A percentile compares a stretch with the other conserved stretches of the same genome.
phyloP scores from a whole-genome alignment of 768 basidiomycete genomes.

The Imleria badia region DNA sequence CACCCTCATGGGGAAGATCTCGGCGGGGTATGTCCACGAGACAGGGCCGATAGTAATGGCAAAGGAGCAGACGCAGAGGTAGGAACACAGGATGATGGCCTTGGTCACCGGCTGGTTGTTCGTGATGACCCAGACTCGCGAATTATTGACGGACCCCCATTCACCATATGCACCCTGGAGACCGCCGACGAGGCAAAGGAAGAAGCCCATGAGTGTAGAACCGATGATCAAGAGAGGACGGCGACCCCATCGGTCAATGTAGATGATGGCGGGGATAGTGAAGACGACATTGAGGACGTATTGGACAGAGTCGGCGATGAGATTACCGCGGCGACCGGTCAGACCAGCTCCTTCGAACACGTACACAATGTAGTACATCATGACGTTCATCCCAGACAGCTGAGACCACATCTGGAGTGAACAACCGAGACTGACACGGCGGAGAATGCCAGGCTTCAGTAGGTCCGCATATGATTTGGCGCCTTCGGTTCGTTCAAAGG shows the following conservation, averaged over 20 bases:
- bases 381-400: slow-evolving; percentile 75
- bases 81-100: slow-evolving; percentile 75
- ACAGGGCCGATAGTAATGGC: slow-evolving; percentile 77
- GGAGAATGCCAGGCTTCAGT: slow-evolving; percentile 61
- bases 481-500: slow-evolving; percentile 66
- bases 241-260: slow-evolving; percentile 79
- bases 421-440: slow-evolving; percentile 69
- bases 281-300: slow-evolving; percentile 43
- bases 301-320: slow-evolving; percentile 73
- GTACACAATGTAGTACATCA: slow-evolving; percentile 65
- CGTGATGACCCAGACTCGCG: slow-evolving; percentile 59
- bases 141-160: slow-evolving; percentile 51
- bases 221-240: slow-evolving; percentile 71
- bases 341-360: slow-evolving; percentile 78
- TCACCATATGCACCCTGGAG: slow-evolving; percentile 66
- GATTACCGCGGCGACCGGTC: slow-evolving; percentile 69
- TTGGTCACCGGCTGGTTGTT: slow-evolving; percentile 57
- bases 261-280: slow-evolving; percentile 50
- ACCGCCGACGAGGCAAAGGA: slow-evolving; percentile 74
- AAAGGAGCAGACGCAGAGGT: slow-evolving; percentile 73
- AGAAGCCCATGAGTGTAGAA: slow-evolving; percentile 70
- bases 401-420: slow-evolving; percentile 83
- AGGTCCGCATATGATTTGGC: slow-evolving; percentile 71
- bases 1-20: slow-evolving; percentile 66
- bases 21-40: slow-evolving; percentile 74